Evolutionary conservation across 2,329 filamentous ascomycete species (phyloP), one percentile per base, ranked within the genome.

Genomic region (Aureobasidium sp.): DNA sequence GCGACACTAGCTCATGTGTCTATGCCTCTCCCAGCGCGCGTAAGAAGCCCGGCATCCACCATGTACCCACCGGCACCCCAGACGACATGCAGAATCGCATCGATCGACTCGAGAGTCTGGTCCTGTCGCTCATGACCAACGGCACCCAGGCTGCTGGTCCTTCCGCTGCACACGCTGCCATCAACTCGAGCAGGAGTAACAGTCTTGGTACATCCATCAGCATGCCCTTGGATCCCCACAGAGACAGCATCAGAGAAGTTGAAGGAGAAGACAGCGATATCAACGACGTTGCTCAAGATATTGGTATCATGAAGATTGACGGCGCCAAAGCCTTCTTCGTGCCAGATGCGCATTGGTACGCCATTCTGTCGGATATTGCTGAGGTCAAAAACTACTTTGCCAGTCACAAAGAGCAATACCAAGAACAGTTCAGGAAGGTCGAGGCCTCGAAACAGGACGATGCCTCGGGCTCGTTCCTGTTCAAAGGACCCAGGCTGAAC

Each of bases 1-100:
- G 86, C 66, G 90, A 92, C 74, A 86, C 88, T 14, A 77, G 82
- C 61, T 88, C 90, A 62, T 97, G 93, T 77, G 89, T 88, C 66
- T 97, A 97, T 78, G 91, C 91, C 50, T 78, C 82, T 68, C 76
- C 79, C 37, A 79, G 75, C 59, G 82, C 85, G 57, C 87, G 90
- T 68, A 94, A 90, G 76, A 95, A 90, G 81, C 86, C 75, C 62
- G 68, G 69, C 9, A 67, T 75, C 41, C 68, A 68, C 61, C 62
- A 63, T 53, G 66, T 66, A 25, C 58, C 69, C 3, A 72, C 69
- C 49, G 80, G 82, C 61, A 80, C 82, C 68, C 91, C 93, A 54
- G 92, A 96, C 81, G 93, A 97, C 75, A 97, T 97, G 93, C 93
- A 97, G 78, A 96, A 95, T 72, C 89, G 94, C 73, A 97, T 97